Percentiles rank a stretch among this genome's conserved stretches.
Evolutionary conservation across 495 filamentous ascomycete species (phyloP).

Genomic region (Xeromyces bisporus): DNA sequence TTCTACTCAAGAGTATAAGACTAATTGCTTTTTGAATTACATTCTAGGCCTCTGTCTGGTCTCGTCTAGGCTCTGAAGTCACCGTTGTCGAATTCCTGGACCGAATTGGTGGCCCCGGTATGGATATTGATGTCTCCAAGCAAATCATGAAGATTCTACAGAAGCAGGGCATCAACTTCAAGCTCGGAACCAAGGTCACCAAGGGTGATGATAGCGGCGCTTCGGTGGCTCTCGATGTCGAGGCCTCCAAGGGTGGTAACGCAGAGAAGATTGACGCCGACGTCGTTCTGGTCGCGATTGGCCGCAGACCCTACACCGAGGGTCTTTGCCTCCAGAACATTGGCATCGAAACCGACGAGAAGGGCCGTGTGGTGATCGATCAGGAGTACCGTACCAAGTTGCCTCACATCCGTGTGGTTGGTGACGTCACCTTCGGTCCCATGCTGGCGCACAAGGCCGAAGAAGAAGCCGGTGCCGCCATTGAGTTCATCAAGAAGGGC

Average conservation of each 20-base stretch:
- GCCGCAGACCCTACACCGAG: conserved; percentile 83
- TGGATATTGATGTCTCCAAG: conserved; percentile 93
- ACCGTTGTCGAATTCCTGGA: conserved; percentile 93
- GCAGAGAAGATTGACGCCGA: conserved; percentile 81
- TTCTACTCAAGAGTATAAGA: background rate
- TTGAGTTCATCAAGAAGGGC: conserved; percentile 95
- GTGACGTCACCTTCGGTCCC: conserved; percentile 92
- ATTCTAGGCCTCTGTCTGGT: conserved; percentile 79
- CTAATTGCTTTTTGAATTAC: conserved; percentile 1
- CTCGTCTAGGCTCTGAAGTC: conserved; percentile 77
- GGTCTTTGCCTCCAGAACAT: conserved; percentile 87
- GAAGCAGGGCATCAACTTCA: conserved; percentile 98
- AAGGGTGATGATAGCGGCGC: conserved; percentile 67
- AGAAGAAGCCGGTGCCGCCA: conserved; percentile 85
- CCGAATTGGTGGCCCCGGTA: conserved; percentile 93
- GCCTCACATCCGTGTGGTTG: conserved; percentile 90
- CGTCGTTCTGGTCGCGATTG: conserved; percentile 93
- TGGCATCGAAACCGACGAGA: conserved; percentile 84
- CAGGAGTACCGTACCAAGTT: conserved; percentile 95
- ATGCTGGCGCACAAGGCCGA: conserved; percentile 99
- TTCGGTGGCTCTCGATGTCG: conserved; percentile 60
- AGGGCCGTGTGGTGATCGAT: conserved; percentile 89
- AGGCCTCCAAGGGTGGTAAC: conserved; percentile 94
- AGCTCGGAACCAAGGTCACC: conserved; percentile 86
- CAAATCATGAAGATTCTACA: conserved; percentile 76